These are phyloP conservation scores for Artemisia argyi DNA, from an alignment of 129 eudicot genomes.

Conservation along the genomic window DNA sequence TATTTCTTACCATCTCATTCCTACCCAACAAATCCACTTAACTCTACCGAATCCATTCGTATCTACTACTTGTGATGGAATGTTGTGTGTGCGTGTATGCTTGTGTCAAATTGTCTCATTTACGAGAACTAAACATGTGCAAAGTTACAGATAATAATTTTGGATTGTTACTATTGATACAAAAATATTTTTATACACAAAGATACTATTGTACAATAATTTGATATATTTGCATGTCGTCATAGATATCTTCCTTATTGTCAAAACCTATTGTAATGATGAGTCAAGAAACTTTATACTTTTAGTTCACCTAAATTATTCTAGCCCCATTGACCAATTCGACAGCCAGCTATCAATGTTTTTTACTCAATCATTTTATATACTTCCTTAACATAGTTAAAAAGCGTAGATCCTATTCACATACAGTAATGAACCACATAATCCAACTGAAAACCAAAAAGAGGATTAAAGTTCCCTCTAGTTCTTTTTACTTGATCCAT, in stretches of 20 bases:
- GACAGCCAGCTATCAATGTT: background rate
- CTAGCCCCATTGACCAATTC: background rate
- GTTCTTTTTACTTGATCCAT: slow-evolving; percentile 24
- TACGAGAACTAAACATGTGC: no score
- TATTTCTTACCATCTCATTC: slow-evolving; percentile 17
- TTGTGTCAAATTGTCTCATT: no score
- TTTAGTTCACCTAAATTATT: background rate
- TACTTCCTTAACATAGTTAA: background rate
- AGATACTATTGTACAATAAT: no score
- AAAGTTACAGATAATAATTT: no score
- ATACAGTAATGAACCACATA: background rate
- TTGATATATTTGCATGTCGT: no score
- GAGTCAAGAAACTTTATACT: background rate
- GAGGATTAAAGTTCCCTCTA: background rate
- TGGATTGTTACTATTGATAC: no score
- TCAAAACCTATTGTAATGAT: background rate
- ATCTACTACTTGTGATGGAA: no score
- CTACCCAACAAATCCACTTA: slow-evolving; percentile 10
- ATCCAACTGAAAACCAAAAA: background rate
- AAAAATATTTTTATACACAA: no score
- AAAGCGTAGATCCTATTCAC: slow-evolving; percentile 11
- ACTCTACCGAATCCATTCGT: background rate
- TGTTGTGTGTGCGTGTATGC: no score
- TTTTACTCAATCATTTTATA: slow-evolving; percentile 1
- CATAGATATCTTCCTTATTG: background rate